These are phyloP conservation scores for Canna indica DNA, from an alignment of 176 grass and related monocot genomes.

Conservation along the genomic window DNA sequence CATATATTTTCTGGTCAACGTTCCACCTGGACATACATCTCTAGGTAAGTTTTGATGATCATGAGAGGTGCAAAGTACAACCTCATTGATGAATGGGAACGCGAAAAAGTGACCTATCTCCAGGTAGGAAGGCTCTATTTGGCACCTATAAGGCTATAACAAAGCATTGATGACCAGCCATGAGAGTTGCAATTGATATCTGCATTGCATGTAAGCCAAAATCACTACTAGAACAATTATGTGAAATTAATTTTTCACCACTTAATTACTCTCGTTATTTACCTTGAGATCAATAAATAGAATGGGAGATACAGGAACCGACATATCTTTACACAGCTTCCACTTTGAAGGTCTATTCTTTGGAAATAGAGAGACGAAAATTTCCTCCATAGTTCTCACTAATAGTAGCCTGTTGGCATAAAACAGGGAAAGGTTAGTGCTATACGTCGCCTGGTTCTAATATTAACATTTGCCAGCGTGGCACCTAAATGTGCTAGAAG, in stretches of 20 bases:
- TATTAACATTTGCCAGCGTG: background rate
- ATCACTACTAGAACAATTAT: too few relatives aligned
- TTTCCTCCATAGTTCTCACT: slow-evolving; percentile 10
- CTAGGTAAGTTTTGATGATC: background rate
- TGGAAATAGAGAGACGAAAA: background rate
- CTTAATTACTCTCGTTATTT: too few relatives aligned
- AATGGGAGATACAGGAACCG: background rate
- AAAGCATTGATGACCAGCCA: too few relatives aligned
- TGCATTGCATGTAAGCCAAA: too few relatives aligned
- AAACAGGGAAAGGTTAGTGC: background rate
- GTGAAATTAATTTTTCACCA: background rate
- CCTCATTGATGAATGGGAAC: too few relatives aligned
- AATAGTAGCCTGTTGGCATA: background rate
- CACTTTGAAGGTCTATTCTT: background rate
- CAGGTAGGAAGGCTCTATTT: too few relatives aligned
- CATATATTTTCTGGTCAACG: background rate
- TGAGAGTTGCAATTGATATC: too few relatives aligned
- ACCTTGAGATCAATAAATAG: background rate
- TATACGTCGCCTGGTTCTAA: too few relatives aligned
- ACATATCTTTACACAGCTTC: background rate
- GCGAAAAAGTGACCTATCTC: too few relatives aligned
- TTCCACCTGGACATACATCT: background rate
- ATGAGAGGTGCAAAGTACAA: too few relatives aligned
- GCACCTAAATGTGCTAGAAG: background rate
- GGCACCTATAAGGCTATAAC: too few relatives aligned